Percentiles rank a stretch among this genome's conserved stretches.
phyloP scores from a whole-genome alignment of 768 basidiomycete genomes.

The Myochromella boudieri region DNA sequence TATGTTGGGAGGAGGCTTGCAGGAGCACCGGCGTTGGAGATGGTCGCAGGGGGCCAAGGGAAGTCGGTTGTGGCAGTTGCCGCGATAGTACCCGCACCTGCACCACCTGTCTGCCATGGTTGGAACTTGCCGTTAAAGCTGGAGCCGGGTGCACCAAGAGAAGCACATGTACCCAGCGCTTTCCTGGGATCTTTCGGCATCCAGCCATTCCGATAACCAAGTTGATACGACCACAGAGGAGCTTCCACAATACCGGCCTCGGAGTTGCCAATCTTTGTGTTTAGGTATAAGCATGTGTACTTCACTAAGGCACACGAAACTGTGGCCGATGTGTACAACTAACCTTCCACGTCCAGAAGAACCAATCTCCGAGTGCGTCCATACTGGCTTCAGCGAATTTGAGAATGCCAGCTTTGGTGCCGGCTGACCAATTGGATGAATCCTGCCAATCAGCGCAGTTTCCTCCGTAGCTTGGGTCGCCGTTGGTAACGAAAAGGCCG shows the following conservation, averaged over 20 bases:
- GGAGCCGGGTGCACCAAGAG: slow-evolving; percentile 43
- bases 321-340: slow-evolving; percentile 10
- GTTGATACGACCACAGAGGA: slow-evolving; percentile 53
- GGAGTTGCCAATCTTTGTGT: slow-evolving; percentile 38
- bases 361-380: slow-evolving; percentile 34
- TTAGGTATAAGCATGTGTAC: too few species aligned
- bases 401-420: slow-evolving; percentile 30
- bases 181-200: slow-evolving; percentile 54
- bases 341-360: slow-evolving; percentile 57
- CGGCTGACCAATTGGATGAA: slow-evolving; percentile 52
- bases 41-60: slow-evolving; percentile 65
- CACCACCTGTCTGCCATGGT: slow-evolving; percentile 71
- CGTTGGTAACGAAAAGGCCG: slow-evolving; percentile 26
- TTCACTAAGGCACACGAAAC: too few species aligned
- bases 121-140: slow-evolving; percentile 46
- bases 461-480: slow-evolving; percentile 26
- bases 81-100: slow-evolving; percentile 51
- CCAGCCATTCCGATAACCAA: slow-evolving; percentile 39
- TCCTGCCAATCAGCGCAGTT: slow-evolving; percentile 36
- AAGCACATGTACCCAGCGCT: slow-evolving; percentile 58
- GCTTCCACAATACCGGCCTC: slow-evolving; percentile 36
- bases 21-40: slow-evolving; percentile 35
- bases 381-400: slow-evolving; percentile 54
- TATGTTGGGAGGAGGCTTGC: slow-evolving; percentile 58
- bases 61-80: slow-evolving; percentile 37